Base-by-base conservation (phyloP, 805 yeast genomes). In the Cyberlindnera japonica region DNA sequence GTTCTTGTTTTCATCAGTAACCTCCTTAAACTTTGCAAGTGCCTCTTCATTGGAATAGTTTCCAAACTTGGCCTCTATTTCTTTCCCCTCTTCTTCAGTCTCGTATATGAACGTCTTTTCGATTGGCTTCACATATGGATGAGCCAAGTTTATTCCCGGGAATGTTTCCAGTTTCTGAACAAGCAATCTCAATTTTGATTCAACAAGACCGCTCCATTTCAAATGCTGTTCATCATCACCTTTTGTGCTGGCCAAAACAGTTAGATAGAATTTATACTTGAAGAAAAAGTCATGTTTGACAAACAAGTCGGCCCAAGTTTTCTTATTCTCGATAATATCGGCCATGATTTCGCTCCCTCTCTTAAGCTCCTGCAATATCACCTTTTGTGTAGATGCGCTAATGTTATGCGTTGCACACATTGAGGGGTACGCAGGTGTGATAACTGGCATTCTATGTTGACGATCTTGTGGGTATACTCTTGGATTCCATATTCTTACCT, bases 351-450 rank as follows among this genome's bases (percentile, higher is more conserved):
- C 78, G 6, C 74, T 70, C 0, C 95, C 98, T 49, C 96, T 77
- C 43, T 71, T 64, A 50, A 93, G 72, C 61, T 93, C 99, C n/a
- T 69, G 60, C 58, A 88, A 57, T 25, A 93, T 86, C 17, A 93
- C 77, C 52, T 75, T 78, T 61, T 87, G 91, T 0, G 98, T 91
- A 0, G 97, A 88, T 14, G 75, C 77, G 2, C 95, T 82, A 33
- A 93, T 90, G 60, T 93, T 93, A 61, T 93, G 99, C 1, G 99
- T 93, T 0, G 99, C 96, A 65, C 99, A 93, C 99, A 93, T 93
- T 2, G 97, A 90, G 1, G 96, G 96, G 58, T 89, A 88, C 0
- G 98, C 98, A 1, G 99, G 99, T 0, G 99, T 93, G 44, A 93
- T 93, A 10, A 93, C 95, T 0, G 99, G 99, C 99, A 93, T 93